Conservation (phyloP, 2,329 filamentous ascomycete species). For the Cercospora sesami region DNA sequence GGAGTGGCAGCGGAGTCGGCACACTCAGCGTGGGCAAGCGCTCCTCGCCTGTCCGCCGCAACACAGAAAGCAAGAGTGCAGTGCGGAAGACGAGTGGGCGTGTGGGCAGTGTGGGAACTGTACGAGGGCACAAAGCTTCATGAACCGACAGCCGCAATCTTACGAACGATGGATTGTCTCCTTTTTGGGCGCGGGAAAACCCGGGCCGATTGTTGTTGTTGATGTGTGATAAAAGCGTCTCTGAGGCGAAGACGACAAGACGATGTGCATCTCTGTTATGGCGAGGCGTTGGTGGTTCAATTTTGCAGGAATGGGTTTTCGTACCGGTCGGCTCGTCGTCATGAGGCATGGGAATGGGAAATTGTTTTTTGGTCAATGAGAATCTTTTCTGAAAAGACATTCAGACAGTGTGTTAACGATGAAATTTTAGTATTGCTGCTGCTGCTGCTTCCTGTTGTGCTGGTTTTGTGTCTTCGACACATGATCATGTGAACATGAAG, state of each 20-base stretch:
- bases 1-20: conserved; percentile 46
- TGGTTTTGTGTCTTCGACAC: neutral
- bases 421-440: neutral
- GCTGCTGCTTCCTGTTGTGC: neutral
- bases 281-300: neutral
- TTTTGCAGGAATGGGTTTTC: neutral
- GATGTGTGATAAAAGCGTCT: neutral
- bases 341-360: neutral
- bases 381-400: neutral
- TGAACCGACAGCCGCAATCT: conserved; percentile 17
- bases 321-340: neutral
- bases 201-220: neutral
- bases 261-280: neutral
- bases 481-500: too few species aligned
- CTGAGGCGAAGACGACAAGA: neutral
- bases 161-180: neutral
- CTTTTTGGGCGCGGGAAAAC: neutral
- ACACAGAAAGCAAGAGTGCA: conserved; percentile 50
- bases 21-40: conserved; percentile 50
- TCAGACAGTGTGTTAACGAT: neutral
- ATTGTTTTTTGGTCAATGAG: neutral
- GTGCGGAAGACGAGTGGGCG: conserved; percentile 55
- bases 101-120: conserved; percentile 46
- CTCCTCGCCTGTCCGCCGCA: conserved; percentile 47
- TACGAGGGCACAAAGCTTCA: conserved; percentile 28